phyloP scores from a whole-genome alignment of 2,329 filamentous ascomycete species.

The Epichloe amarillans region DNA sequence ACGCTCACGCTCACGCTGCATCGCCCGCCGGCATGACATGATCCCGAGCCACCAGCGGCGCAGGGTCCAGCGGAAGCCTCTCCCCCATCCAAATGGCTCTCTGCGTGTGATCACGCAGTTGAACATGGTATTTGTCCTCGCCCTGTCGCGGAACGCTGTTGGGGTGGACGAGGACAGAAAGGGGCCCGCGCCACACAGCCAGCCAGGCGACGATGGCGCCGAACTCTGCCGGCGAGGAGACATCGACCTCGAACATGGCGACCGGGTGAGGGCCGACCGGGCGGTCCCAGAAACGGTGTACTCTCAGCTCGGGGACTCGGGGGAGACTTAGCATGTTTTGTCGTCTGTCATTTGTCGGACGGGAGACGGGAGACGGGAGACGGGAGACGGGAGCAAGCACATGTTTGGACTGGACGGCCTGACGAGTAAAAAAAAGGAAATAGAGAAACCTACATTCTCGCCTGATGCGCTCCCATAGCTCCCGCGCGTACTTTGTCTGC shows the following conservation, averaged over 20 bases:
- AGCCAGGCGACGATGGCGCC: constrained; percentile 83
- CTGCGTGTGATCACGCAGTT: constrained; percentile 48
- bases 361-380: too few relatives aligned
- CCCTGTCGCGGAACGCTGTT: constrained; percentile 49
- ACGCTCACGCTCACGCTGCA: too few relatives aligned
- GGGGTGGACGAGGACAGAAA: constrained; percentile 70
- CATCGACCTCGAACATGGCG: constrained; percentile 86
- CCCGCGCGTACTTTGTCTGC: constrained; percentile 54
- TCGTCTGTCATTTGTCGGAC: neutral
- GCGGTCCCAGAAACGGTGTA: constrained; percentile 64
- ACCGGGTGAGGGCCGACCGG: constrained; percentile 73
- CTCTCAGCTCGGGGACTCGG: constrained; percentile 68
- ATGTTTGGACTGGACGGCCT: neutral
- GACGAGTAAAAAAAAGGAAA: neutral
- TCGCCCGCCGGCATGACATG: too few relatives aligned
- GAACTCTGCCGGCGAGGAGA: constrained; percentile 77
- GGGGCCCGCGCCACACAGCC: constrained; percentile 63
- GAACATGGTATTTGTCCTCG: constrained; percentile 16
- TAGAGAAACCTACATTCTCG: constrained; percentile 50
- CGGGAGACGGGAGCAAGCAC: too few relatives aligned
- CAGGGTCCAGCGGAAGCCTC: constrained; percentile 41
- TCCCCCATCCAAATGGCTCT: constrained; percentile 65
- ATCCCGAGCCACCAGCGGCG: neutral
- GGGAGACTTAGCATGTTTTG: neutral
- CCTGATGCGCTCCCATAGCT: constrained; percentile 66